Conservation (phyloP, 2,329 filamentous ascomycete genomes). For the Diaporthe ampelina region DNA sequence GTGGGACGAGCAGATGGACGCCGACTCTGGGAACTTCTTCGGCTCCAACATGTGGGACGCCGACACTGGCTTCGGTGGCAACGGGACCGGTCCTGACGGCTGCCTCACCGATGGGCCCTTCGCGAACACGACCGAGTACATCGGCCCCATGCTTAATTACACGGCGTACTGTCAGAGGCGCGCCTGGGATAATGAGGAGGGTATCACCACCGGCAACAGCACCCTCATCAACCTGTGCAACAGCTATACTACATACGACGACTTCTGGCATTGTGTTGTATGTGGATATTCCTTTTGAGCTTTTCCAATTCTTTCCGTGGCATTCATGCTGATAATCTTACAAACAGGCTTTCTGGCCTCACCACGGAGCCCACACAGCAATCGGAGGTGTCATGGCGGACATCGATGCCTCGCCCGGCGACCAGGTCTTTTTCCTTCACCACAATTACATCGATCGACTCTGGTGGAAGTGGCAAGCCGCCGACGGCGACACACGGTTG, state of each 20-base stretch:
- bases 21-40: constrained; percentile 26
- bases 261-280: constrained; percentile 40
- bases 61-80: constrained; percentile 33
- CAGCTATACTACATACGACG: constrained; percentile 15
- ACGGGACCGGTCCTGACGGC: constrained; percentile 37
- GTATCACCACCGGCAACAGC: constrained; percentile 39
- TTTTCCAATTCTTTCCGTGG: too few species aligned
- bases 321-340: constrained; percentile 14
- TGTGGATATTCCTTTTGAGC: background rate
- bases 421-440: constrained; percentile 53
- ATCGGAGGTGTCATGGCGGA: constrained; percentile 26
- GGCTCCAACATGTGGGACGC: constrained; percentile 33
- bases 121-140: constrained; percentile 43
- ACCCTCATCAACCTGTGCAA: constrained; percentile 25
- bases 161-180: constrained; percentile 31
- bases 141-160: constrained; percentile 44
- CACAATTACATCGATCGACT: constrained; percentile 49
- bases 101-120: constrained; percentile 47
- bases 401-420: constrained; percentile 40
- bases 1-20: constrained; percentile 38
- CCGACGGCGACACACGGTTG: background rate
- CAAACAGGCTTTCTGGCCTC: constrained; percentile 10
- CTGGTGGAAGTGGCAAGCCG: constrained; percentile 45
- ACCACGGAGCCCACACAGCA: constrained; percentile 25
- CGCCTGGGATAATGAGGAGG: constrained; percentile 23